Conservation (phyloP, 2,329 filamentous ascomycete genomes). For the Hypomyces perniciosus region DNA sequence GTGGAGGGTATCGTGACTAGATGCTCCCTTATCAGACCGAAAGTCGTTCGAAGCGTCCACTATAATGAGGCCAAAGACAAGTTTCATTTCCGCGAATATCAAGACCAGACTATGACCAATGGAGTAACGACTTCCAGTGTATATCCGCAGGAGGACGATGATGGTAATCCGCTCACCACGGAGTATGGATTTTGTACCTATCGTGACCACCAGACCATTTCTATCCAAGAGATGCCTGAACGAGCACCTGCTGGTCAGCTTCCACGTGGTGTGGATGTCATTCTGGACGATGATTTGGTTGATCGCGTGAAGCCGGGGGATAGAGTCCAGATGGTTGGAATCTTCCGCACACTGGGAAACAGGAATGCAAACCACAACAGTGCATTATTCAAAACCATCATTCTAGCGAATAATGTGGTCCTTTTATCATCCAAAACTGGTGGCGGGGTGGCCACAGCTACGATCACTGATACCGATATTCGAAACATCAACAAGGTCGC, state of each 20-base stretch:
- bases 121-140: constrained; percentile 84
- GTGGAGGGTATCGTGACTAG: constrained; percentile 96
- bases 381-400: constrained; percentile 88
- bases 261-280: constrained; percentile 90
- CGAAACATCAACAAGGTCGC: constrained; percentile 97
- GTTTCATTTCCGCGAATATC: constrained; percentile 86
- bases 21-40: constrained; percentile 89
- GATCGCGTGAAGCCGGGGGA: constrained; percentile 94
- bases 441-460: constrained; percentile 83
- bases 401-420: constrained; percentile 92
- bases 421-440: constrained; percentile 93
- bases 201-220: constrained; percentile 93
- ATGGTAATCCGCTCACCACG: constrained; percentile 85
- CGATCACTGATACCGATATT: constrained; percentile 93
- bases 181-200: constrained; percentile 97
- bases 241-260: constrained; percentile 91
- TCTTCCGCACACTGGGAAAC: constrained; percentile 90
- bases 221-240: constrained; percentile 99
- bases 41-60: constrained; percentile 97
- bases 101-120: constrained; percentile 95
- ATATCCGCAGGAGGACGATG: constrained; percentile 88
- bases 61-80: constrained; percentile 83
- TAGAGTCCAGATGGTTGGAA: constrained; percentile 92
- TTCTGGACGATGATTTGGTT: constrained; percentile 93
- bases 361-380: constrained; percentile 86